These are phyloP conservation scores for Osmanthus fragrans DNA, from an alignment of 257 asterid species.

Conservation along the genomic window DNA sequence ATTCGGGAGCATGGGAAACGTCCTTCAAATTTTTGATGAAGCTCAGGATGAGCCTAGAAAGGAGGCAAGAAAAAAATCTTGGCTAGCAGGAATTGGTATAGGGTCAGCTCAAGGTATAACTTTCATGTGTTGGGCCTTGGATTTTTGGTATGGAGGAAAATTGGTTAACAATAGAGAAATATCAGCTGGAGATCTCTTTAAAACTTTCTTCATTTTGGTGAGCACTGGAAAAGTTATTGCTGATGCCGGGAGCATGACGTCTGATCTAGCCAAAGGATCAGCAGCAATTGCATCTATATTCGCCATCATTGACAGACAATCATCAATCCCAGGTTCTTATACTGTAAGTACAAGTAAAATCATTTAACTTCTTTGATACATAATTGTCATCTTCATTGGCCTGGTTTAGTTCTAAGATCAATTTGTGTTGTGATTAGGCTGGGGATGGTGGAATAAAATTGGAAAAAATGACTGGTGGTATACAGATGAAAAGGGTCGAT, in stretches of 20 bases:
- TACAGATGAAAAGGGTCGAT: slow-evolving; percentile 68
- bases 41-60: slow-evolving; percentile 83
- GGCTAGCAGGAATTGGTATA: slow-evolving; percentile 79
- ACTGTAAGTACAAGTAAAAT: slow-evolving; percentile 33
- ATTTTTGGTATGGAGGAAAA: slow-evolving; percentile 86
- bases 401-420: neutral
- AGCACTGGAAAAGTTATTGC: slow-evolving; percentile 87
- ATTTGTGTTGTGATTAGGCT: slow-evolving; percentile 28
- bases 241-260: slow-evolving; percentile 96
- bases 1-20: slow-evolving; percentile 61
- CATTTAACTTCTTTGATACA: neutral
- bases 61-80: slow-evolving; percentile 72
- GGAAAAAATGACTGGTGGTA: slow-evolving; percentile 48
- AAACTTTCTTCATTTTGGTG: slow-evolving; percentile 69
- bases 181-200: slow-evolving; percentile 78
- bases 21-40: slow-evolving; percentile 61
- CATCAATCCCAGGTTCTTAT: slow-evolving; percentile 47
- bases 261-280: slow-evolving; percentile 85
- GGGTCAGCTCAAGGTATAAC: slow-evolving; percentile 95
- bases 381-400: neutral
- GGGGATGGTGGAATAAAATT: slow-evolving; percentile 39
- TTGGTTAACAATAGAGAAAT: slow-evolving; percentile 62
- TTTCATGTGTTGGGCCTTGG: slow-evolving; percentile 85
- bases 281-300: slow-evolving; percentile 74
- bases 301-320: slow-evolving; percentile 64